Evolutionary conservation across 2,329 filamentous ascomycete species (phyloP).

Genomic region (Nigrospora oryzae): DNA sequence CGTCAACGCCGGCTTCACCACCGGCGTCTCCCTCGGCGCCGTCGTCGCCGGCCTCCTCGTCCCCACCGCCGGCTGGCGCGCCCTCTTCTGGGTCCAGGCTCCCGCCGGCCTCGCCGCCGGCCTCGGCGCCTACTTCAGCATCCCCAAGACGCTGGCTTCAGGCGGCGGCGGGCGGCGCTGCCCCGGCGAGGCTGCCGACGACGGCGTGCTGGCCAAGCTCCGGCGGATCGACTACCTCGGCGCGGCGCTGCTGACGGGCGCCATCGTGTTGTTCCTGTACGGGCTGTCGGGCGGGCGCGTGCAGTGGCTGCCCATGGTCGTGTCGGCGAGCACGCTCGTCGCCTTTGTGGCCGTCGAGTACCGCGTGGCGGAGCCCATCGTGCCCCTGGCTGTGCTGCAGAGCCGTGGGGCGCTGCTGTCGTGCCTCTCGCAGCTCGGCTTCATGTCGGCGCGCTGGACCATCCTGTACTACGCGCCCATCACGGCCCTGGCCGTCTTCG

Average conservation of each 20-base stretch:
- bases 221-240: conserved; percentile 67
- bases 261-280: conserved; percentile 66
- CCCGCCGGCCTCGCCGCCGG: conserved; percentile 56
- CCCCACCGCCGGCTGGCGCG: conserved; percentile 65
- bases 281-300: conserved; percentile 55
- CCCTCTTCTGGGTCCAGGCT: conserved; percentile 65
- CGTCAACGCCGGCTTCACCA: conserved; percentile 64
- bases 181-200: conserved; percentile 21
- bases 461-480: conserved; percentile 76
- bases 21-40: conserved; percentile 63
- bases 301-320: conserved; percentile 46
- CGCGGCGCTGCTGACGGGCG: conserved; percentile 50
- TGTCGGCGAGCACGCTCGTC: conserved; percentile 43
- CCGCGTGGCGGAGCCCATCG: conserved; percentile 62
- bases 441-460: conserved; percentile 76
- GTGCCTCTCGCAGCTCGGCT: conserved; percentile 64
- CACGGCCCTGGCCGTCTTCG: conserved; percentile 68
- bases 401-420: conserved; percentile 65
- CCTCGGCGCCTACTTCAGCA: conserved; percentile 52
- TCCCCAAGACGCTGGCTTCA: conserved; percentile 40
- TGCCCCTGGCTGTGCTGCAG: conserved; percentile 61
- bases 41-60: conserved; percentile 61
- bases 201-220: conserved; percentile 37
- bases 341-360: conserved; percentile 57
- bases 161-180: conserved; percentile 16